Percentiles rank a stretch among this genome's conserved stretches.
Conservation (phyloP, 495 filamentous ascomycete species). For the Cenococcum geophilum region DNA sequence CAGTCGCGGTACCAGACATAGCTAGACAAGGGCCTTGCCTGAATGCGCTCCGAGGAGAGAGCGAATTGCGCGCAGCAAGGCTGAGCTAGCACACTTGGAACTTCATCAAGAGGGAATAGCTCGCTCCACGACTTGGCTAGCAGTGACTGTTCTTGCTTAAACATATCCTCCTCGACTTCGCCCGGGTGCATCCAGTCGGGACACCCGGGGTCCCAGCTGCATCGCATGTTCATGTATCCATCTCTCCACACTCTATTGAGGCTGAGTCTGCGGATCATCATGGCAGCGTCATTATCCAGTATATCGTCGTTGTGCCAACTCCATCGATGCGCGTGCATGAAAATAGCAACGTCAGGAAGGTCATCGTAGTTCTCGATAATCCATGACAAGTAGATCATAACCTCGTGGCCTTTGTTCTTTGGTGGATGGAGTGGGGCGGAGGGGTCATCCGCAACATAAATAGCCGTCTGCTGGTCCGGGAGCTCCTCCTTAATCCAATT, state of each 20-base stretch:
- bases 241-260: conserved; percentile 40
- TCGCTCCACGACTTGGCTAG: conserved; percentile 41
- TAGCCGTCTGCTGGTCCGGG: conserved; percentile 51
- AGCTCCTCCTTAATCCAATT: conserved; percentile 55
- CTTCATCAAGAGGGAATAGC: conserved; percentile 45
- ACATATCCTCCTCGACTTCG: conserved; percentile 43
- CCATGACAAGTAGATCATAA: conserved; percentile 67
- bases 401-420: conserved; percentile 71
- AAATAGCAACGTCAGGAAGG: conserved; percentile 60
- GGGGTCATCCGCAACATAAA: conserved; percentile 61
- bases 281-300: conserved; percentile 40
- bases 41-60: conserved; percentile 38
- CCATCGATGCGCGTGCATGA: conserved; percentile 62
- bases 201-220: conserved; percentile 48
- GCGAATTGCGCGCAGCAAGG: conserved; percentile 64
- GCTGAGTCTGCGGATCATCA: conserved; percentile 44
- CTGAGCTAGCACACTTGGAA: conserved; percentile 48
- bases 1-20: conserved; percentile 63
- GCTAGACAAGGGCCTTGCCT: conserved; percentile 51
- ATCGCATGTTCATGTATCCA: conserved; percentile 50
- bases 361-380: conserved; percentile 66
- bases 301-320: conserved; percentile 60
- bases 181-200: conserved; percentile 55
- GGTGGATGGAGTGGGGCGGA: conserved; percentile 56
- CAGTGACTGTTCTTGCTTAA: conserved; percentile 57